Evolutionary conservation across 2,329 filamentous ascomycete species (phyloP), one percentile per base, ranked within the genome.

Genomic region (Coniochaeta sp.): DNA sequence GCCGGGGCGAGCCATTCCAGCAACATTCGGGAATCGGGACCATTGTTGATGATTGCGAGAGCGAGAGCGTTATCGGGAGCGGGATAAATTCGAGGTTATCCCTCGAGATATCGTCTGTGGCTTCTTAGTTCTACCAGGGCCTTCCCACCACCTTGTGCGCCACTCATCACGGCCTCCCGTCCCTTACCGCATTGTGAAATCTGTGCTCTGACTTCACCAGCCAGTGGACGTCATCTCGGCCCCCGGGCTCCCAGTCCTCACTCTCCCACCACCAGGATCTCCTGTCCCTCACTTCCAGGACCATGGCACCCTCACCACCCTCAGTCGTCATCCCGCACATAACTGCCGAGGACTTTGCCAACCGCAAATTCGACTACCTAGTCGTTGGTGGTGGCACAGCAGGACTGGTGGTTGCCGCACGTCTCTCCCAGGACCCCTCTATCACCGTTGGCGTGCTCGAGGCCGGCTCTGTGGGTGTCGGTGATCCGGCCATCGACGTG

Each of bases 321-420:
- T 42, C 55, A 30, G 24, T 34, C 38, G 55, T n/a, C 34, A 57
- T 44, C 34, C 34, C 34, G 38, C 34, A n/a, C 17, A 54, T n/a
- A 57, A 59, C 59, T 7, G 60, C 60, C 14, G 58, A 55, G 2
- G 59, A 58, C 4, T 66, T 68, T 47, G 58, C 60, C 28, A 16
- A 22, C 10, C 61, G 19, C 40, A 17, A 30, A 2, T 68, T 66
- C 52, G 67, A 68, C 58, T 68, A 66, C 62, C 44, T 83, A 42
- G 67, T 85, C 60, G 69, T 83, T 24, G 82, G 82, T 34, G 82
- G 82, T 38, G 82, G 81, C 7, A 83, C 80, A 7, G 79, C 80
- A 16, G 82, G 82, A 17, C 71, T 84, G n/a, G 75, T 74, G 1
- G 70, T 84, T 8, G 79, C 79, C 10, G 70, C 77, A 9, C 74